Base-by-base conservation (phyloP, 495 filamentous ascomycete genomes). In the Podospora appendiculata region DNA sequence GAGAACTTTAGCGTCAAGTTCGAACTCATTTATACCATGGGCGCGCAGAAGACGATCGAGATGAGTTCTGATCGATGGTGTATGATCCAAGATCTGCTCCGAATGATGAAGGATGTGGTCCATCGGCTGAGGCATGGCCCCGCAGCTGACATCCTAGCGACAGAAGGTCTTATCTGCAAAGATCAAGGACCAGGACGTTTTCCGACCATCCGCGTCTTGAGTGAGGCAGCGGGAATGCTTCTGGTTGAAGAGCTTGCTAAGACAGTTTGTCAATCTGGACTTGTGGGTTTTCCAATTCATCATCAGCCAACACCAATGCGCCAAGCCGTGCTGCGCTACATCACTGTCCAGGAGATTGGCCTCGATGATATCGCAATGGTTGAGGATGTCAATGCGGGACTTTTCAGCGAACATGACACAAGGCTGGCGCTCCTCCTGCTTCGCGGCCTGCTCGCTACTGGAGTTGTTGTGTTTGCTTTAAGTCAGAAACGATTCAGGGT, bases 1-100 rank as follows among this genome's bases (percentile, higher is more conserved):
- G 81, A 87, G 52, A 82, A 78, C 45, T 76, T 87, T 25, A 79
- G 70, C 53, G 74, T 76, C 17, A 78, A 75, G 48, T 82, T 80
- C 25, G 77, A 87, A 56, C 57, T 87, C 6, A 77, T 88, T 12
- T 91, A 90, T 55, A 84, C 83, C 0, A 79, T 87, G 55, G 86
- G 87, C 6, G 46, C 51, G 2, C 82, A 85, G 48, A 54, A 60
- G 3, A 51, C 74, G 0, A 66, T 83, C 4, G 84, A 88, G 12
- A 62, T 77, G 14, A 77, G 73, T 50, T 80, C 80, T 0, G 63
- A 75, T 12, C 68, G 86, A 39, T 91, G 86, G 87, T 56, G 51
- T 0, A 52, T 79, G 1, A 75, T 82, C 38, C 83, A 88, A 35
- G 46, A 74, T 6, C 54, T 88, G 0, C 65, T 88, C 1, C 25